Evolutionary conservation across 768 basidiomycete species (phyloP).

Genomic region (Trametes cinnabarina): DNA sequence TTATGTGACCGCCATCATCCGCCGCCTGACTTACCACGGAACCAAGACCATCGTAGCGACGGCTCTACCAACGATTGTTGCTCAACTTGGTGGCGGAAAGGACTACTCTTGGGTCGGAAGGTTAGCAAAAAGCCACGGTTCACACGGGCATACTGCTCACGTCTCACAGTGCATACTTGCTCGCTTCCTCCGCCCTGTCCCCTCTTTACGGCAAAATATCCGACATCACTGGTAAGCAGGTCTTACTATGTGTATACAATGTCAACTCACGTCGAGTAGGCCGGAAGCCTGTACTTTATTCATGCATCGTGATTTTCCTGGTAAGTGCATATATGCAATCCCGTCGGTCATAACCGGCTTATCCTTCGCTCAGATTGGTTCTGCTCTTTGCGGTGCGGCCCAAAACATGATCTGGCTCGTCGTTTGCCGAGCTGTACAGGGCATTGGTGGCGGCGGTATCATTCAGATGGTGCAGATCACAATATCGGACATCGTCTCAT

Average conservation of each 20-base stretch:
- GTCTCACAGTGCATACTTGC: constrained; percentile 61
- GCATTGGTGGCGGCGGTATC: constrained; percentile 81
- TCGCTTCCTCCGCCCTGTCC: constrained; percentile 62
- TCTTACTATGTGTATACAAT: constrained; percentile 26
- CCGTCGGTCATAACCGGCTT: background rate
- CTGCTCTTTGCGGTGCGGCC: constrained; percentile 78
- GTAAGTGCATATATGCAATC: constrained; percentile 34
- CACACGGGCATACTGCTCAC: background rate
- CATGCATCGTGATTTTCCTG: constrained; percentile 65
- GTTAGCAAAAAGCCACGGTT: constrained; percentile 22
- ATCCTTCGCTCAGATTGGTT: constrained; percentile 52
- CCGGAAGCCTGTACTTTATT: constrained; percentile 69
- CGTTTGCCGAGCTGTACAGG: constrained; percentile 74
- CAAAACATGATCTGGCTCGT: constrained; percentile 79
- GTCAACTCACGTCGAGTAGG: constrained; percentile 32
- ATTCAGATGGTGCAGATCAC: constrained; percentile 76
- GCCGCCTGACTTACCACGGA: background rate
- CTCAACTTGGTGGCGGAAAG: constrained; percentile 41
- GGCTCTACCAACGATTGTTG: constrained; percentile 50
- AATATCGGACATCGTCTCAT: constrained; percentile 78
- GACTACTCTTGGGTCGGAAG: constrained; percentile 52
- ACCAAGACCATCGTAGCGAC: constrained; percentile 46
- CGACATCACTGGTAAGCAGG: constrained; percentile 43
- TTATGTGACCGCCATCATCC: background rate
- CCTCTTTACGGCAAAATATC: constrained; percentile 81